Conservation (phyloP, 371 early-diverging fungal species). For the Amoeboradix gromovi region DNA sequence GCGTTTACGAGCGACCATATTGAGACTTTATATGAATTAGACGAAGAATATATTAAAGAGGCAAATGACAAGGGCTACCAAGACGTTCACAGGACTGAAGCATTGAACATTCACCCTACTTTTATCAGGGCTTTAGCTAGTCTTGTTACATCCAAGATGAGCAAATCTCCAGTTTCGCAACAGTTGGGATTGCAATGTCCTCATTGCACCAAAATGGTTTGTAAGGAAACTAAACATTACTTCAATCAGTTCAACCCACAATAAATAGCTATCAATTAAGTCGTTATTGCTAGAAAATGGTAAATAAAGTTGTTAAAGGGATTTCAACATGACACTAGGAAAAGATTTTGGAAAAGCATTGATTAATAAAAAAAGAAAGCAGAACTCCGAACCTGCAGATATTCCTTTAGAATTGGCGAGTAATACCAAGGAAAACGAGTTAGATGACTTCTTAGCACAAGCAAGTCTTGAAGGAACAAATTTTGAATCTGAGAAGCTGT, state of each 20-base stretch:
- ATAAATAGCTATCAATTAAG: too few relatives aligned
- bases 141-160: conserved; percentile 45
- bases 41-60: conserved; percentile 56
- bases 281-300: too few relatives aligned
- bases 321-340: too few relatives aligned
- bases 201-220: conserved; percentile 36
- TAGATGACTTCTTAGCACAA: conserved; percentile 76
- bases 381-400: not conserved
- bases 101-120: conserved; percentile 55
- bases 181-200: conserved; percentile 56
- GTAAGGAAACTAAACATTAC: conserved; percentile 32
- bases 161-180: conserved; percentile 16
- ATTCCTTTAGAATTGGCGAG: not conserved
- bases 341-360: not conserved
- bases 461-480: conserved; percentile 79
- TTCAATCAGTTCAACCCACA: too few relatives aligned
- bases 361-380: not conserved
- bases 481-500: conserved; percentile 50
- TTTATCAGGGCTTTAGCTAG: conserved; percentile 66
- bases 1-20: conserved; percentile 87
- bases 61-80: conserved; percentile 33
- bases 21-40: conserved; percentile 80
- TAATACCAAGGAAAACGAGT: conserved; percentile 64
- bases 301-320: too few relatives aligned
- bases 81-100: conserved; percentile 27